These are phyloP conservation scores for Elsinoe perseae DNA, from an alignment of 2,329 filamentous ascomycete species.

Conservation along the genomic window DNA sequence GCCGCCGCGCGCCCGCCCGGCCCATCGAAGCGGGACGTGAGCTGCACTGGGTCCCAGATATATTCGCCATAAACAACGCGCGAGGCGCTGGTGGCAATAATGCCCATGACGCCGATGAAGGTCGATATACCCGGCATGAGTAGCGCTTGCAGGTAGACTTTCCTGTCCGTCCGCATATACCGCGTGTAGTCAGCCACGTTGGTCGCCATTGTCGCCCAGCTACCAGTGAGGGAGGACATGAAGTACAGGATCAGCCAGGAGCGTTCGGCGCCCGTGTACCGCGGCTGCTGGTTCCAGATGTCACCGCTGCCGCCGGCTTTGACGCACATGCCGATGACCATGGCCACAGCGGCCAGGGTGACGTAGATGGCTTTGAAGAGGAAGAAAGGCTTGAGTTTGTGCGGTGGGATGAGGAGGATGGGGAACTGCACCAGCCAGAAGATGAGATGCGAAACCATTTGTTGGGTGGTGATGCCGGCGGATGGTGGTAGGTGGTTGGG, in stretches of 20 bases:
- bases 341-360: constrained; percentile 18
- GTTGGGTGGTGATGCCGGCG: constrained; percentile 50
- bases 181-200: constrained; percentile 34
- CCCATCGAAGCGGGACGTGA: constrained; percentile 27
- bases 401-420: constrained; percentile 49
- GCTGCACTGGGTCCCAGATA: constrained; percentile 29
- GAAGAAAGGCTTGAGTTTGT: constrained; percentile 48
- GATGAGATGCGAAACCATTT: constrained; percentile 51
- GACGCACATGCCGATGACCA: constrained; percentile 17
- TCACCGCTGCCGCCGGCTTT: constrained; percentile 27
- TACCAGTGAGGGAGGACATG: constrained; percentile 27
- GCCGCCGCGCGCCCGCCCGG: constrained; percentile 28
- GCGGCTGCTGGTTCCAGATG: constrained; percentile 27
- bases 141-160: constrained; percentile 30
- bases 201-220: constrained; percentile 30
- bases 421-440: constrained; percentile 51
- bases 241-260: constrained; percentile 26
- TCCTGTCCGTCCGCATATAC: constrained; percentile 27
- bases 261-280: constrained; percentile 23
- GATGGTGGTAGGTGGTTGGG: constrained; percentile 45
- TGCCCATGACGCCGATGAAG: constrained; percentile 44
- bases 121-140: constrained; percentile 47
- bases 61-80: constrained; percentile 46
- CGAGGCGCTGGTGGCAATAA: constrained; percentile 51
- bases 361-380: constrained; percentile 35